Percentiles rank a stretch among this genome's conserved stretches.
Conservation (phyloP, 108 stramenopile genomes). For the Cyclotella distinguenda region DNA sequence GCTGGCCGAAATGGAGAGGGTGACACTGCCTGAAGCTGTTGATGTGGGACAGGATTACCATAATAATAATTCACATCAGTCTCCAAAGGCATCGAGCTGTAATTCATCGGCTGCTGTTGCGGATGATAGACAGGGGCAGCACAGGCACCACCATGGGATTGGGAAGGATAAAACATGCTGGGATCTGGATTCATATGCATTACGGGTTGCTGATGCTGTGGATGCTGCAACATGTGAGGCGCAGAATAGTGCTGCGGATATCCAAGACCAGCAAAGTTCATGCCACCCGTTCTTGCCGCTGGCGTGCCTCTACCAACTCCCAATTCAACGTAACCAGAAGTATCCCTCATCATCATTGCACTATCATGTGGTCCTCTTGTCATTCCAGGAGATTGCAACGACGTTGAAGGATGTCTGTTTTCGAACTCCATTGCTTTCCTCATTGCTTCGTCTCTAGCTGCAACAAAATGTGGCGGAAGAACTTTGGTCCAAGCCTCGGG, state of each 20-base stretch:
- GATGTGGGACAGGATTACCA: not conserved
- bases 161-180: slow-evolving; percentile 24
- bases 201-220: too few relatives aligned
- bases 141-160: slow-evolving; percentile 2
- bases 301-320: slow-evolving; percentile 25
- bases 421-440: slow-evolving; percentile 65
- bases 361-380: slow-evolving; percentile 5
- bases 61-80: slow-evolving; percentile 33
- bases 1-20: slow-evolving; percentile 4
- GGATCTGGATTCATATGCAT: slow-evolving; percentile 13
- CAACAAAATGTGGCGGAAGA: slow-evolving; percentile 77
- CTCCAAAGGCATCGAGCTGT: slow-evolving; percentile 15
- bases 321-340: slow-evolving; percentile 45
- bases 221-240: slow-evolving; percentile 16
- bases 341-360: slow-evolving; percentile 16
- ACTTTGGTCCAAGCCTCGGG: slow-evolving; percentile 84
- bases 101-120: slow-evolving; percentile 23
- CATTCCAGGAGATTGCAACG: slow-evolving; percentile 8
- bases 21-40: slow-evolving; percentile 5
- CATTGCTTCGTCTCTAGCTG: slow-evolving; percentile 68
- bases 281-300: slow-evolving; percentile 15
- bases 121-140: slow-evolving; percentile 2
- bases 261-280: slow-evolving; percentile 1
- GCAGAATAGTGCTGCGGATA: slow-evolving; percentile 10
- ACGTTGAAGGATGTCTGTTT: slow-evolving; percentile 18